A percentile compares a stretch with the other conserved stretches of the same genome.
Conservation (phyloP, 176 grass and related monocot genomes). For the Cenchrus americanus region DNA sequence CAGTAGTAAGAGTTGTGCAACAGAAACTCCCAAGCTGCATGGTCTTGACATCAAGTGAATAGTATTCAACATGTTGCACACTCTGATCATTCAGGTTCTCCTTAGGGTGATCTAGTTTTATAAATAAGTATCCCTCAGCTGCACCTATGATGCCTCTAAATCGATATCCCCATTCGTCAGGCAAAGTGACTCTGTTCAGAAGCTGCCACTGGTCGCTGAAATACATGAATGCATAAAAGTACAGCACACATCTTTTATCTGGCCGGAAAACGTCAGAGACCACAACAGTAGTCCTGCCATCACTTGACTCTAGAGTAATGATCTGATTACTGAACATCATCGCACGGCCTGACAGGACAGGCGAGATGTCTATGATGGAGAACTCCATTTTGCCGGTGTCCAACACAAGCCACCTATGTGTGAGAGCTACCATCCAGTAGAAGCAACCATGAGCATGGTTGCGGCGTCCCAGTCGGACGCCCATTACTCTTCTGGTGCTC, state of each 20-base stretch:
- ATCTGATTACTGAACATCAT: conserved; percentile 64
- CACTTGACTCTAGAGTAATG: conserved; percentile 46
- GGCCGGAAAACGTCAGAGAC: conserved; percentile 37
- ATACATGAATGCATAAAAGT: conserved; percentile 47
- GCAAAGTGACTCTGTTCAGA: conserved; percentile 43
- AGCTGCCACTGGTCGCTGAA: conserved; percentile 47
- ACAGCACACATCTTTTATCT: conserved; percentile 46
- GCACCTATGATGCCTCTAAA: conserved; percentile 55
- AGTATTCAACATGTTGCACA: conserved; percentile 43
- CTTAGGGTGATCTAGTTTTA: conserved; percentile 53
- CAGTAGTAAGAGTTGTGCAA: conserved; percentile 24
- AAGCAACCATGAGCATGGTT: conserved; percentile 50
- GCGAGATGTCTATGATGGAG: conserved; percentile 42
- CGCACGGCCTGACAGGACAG: conserved; percentile 32
- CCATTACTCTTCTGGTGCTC: conserved; percentile 54
- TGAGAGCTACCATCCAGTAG: conserved; percentile 57
- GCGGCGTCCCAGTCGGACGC: conserved; percentile 43
- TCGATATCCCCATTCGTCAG: conserved; percentile 57
- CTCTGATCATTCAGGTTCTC: conserved; percentile 45
- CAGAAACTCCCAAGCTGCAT: conserved; percentile 47
- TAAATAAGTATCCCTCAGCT: conserved; percentile 29
- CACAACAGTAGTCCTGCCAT: conserved; percentile 33
- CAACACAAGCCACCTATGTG: conserved; percentile 52
- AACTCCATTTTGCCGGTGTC: conserved; percentile 46
- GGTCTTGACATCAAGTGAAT: conserved; percentile 39